Evolutionary conservation across 2,329 filamentous ascomycete species (phyloP), one percentile per base, ranked within the genome.

Genomic region (Hypoxylon sp.): DNA sequence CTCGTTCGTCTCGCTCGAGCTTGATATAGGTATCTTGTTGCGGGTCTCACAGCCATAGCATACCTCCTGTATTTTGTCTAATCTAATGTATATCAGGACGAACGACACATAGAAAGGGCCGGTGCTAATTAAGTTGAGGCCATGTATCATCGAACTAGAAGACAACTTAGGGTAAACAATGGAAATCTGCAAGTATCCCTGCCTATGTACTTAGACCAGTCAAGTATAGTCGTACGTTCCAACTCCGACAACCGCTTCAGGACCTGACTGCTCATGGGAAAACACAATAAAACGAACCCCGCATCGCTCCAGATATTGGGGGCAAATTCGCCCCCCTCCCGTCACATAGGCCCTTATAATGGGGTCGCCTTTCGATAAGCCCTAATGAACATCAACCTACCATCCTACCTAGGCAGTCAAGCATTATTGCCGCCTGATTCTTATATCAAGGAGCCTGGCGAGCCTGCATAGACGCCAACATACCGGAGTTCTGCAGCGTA

Each of bases 231-330:
- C 34, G 27, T 41, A 32, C 16, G 21, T 25, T 46, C 9, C 41
- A 47, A 46, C 16, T 32, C 43, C 43, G 34, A 54, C 19, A 1
- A 37, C n/a, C 27, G 21, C 27, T 29, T 25, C n/a, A 27, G 12
- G 45, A 19, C 11, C 27, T 21, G 39, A 6, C 16, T 50, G 21
- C 19, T 14, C 11, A 23, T 43, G 32, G 50, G 3, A 50, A 32
- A 50, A 50, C 9, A 43, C 27, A 11, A 64, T 57, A 61, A 51
- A 30, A 57, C 56, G 41, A 58, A 67, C 64, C 62, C 62, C 65
- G 46, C 65, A 56, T 60, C 32, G n/a, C 23, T 57, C 27, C 29
- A 56, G 41, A 29, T 16, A 27, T 55, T 27, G 25, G 51, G 51
- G 5, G 16, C 1, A 51, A 48, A 48, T 48, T 61, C n/a, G 37